Evolutionary conservation across 306 rosid genomes (phyloP).

Genomic region (Prinsepia uniflora): DNA sequence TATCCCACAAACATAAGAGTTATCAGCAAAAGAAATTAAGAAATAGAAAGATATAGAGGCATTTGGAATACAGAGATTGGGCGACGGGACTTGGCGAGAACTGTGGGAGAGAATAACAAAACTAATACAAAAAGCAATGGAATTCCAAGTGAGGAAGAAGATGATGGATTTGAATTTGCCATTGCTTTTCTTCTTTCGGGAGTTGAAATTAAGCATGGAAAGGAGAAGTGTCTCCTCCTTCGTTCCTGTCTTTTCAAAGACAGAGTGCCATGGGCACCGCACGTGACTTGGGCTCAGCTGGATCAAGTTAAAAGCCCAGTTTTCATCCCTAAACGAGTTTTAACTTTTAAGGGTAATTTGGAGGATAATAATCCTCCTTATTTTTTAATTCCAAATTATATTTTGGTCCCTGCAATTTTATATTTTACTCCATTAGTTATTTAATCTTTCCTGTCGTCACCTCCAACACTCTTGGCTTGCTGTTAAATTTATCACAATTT

Average conservation of each 20-base stretch:
- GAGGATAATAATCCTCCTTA: no score
- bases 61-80: slow-evolving; percentile 50
- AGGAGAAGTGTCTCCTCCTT: no score
- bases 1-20: not conserved
- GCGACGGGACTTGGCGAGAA: slow-evolving; percentile 64
- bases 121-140: slow-evolving; percentile 25
- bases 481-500: no score
- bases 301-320: not conserved
- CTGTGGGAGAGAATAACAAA: slow-evolving; percentile 28
- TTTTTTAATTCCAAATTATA: no score
- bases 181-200: not conserved
- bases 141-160: not conserved
- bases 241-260: no score
- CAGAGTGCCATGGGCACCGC: not conserved
- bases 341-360: no score
- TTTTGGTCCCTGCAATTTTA: not conserved
- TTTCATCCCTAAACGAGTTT: no score
- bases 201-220: not conserved
- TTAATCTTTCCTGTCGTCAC: no score
- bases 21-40: not conserved
- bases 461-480: no score
- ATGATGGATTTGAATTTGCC: not conserved
- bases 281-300: not conserved
- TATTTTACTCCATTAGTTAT: no score
- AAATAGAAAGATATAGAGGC: not conserved